A percentile compares a stretch with the other conserved stretches of the same genome.
Evolutionary conservation across 2,329 filamentous ascomycete genomes (phyloP).

Genomic region (Aureobasidium sp.): DNA sequence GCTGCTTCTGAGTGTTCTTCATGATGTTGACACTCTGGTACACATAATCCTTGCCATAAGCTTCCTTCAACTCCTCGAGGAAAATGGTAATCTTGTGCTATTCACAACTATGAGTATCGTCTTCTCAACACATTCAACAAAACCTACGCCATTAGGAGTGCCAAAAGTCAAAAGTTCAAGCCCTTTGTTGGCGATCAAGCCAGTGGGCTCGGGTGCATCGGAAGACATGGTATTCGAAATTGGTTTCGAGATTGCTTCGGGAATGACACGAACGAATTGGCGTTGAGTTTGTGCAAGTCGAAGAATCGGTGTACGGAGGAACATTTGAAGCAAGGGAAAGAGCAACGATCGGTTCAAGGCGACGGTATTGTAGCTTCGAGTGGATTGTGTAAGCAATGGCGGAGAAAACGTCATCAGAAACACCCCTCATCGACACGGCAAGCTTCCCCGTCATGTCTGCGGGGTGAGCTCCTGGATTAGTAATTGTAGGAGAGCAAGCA

Average conservation of each 20-base stretch:
- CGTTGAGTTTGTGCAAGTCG: constrained; percentile 8
- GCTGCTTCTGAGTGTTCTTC: constrained; percentile 59
- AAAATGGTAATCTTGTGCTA: constrained; percentile 51
- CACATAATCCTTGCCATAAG: constrained; percentile 55
- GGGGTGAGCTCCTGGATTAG: too few relatives aligned
- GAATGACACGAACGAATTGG: constrained; percentile 10
- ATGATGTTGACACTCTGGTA: constrained; percentile 53
- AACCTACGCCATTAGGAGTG: constrained; percentile 34
- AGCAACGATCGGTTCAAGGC: too few relatives aligned
- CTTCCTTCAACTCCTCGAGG: constrained; percentile 60
- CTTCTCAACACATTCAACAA: not conserved
- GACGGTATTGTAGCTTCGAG: not conserved
- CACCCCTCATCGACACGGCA: too few relatives aligned
- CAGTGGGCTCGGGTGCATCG: constrained; percentile 36
- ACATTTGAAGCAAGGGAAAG: constrained; percentile 1
- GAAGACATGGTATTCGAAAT: constrained; percentile 12
- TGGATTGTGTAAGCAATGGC: constrained; percentile 8
- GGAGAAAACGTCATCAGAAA: not conserved
- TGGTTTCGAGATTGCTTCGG: constrained; percentile 7
- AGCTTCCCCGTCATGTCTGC: too few relatives aligned
- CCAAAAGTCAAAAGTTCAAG: constrained; percentile 58
- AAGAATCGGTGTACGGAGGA: constrained; percentile 11
- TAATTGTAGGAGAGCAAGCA: too few relatives aligned
- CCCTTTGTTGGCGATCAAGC: constrained; percentile 55
- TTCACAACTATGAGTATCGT: not conserved